These are phyloP conservation scores for Hypsizygus ulmarius DNA, from an alignment of 1,284 basidiomycete species.

Conservation along the genomic window DNA sequence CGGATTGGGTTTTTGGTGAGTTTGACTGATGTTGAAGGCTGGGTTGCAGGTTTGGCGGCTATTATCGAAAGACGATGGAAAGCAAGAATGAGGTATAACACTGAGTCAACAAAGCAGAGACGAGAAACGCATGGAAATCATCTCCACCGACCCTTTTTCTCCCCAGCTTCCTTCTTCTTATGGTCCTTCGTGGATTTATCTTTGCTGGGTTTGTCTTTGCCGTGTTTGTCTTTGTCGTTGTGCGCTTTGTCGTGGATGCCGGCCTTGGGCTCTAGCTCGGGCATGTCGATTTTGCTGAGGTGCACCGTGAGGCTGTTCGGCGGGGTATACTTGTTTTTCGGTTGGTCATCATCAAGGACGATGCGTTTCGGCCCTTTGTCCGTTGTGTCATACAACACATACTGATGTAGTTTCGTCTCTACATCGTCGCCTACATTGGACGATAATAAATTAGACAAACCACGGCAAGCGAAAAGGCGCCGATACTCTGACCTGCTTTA, in stretches of 20 bases:
- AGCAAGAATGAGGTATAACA: constrained; percentile 1
- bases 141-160: constrained; percentile 40
- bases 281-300: constrained; percentile 81
- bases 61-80: background rate
- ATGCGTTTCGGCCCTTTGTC: constrained; percentile 64
- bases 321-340: constrained; percentile 55
- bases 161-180: constrained; percentile 34
- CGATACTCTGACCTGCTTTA: constrained; percentile 52
- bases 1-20: constrained; percentile 4
- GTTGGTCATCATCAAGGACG: constrained; percentile 54
- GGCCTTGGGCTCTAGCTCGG: constrained; percentile 65
- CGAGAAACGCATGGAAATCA: constrained; percentile 13
- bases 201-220: constrained; percentile 25
- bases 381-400: constrained; percentile 65
- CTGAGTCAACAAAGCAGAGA: constrained; percentile 5
- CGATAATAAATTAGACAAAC: background rate
- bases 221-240: background rate
- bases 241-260: constrained; percentile 23
- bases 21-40: constrained; percentile 1
- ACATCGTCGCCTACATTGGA: constrained; percentile 42
- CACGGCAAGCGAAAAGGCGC: background rate
- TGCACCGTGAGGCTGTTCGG: constrained; percentile 67
- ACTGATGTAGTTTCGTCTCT: constrained; percentile 72
- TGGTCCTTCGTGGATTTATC: constrained; percentile 22
- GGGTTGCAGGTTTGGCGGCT: constrained; percentile 9